Conservation (phyloP, 1,284 basidiomycete species). For the Apiotrichum akiyoshidainum region DNA sequence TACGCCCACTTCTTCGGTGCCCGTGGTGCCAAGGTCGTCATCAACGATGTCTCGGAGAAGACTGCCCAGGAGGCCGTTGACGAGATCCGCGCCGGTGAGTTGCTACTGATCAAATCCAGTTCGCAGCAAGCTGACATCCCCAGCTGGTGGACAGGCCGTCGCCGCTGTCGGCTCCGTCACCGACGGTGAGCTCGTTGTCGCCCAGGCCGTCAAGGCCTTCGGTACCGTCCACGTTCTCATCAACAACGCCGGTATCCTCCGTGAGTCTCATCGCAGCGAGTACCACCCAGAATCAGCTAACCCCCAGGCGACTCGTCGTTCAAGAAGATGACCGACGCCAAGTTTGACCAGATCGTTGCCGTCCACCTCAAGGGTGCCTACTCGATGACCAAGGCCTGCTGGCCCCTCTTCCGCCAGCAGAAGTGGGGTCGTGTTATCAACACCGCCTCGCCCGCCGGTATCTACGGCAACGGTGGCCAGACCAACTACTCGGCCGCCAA, state of each 20-base stretch:
- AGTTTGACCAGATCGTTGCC: slow-evolving; percentile 79
- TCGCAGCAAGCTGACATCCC: neutral
- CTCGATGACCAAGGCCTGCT: slow-evolving; percentile 92
- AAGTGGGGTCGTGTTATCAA: slow-evolving; percentile 91
- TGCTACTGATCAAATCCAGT: no score
- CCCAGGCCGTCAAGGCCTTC: slow-evolving; percentile 80
- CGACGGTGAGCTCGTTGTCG: slow-evolving; percentile 81
- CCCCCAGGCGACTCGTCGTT: slow-evolving; percentile 59
- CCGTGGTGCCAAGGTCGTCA: slow-evolving; percentile 87
- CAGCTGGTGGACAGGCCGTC: slow-evolving; percentile 82
- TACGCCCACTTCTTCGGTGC: slow-evolving; percentile 88
- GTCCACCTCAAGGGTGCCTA: slow-evolving; percentile 96
- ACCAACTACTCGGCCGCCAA: slow-evolving; percentile 68
- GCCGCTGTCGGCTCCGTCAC: slow-evolving; percentile 84
- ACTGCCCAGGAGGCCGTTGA: slow-evolving; percentile 91
- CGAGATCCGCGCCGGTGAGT: slow-evolving; percentile 75
- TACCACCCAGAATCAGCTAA: neutral
- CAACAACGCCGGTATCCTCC: slow-evolving; percentile 96
- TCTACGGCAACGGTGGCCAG: slow-evolving; percentile 89
- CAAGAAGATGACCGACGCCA: slow-evolving; percentile 84
- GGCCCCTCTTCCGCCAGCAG: slow-evolving; percentile 93
- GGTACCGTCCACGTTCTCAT: slow-evolving; percentile 79
- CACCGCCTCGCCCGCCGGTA: slow-evolving; percentile 65
- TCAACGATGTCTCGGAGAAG: slow-evolving; percentile 87
- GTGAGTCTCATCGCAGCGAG: slow-evolving; percentile 52